Evolutionary conservation across 305 asterid species (phyloP).

Genomic region (Rubia balearica): DNA sequence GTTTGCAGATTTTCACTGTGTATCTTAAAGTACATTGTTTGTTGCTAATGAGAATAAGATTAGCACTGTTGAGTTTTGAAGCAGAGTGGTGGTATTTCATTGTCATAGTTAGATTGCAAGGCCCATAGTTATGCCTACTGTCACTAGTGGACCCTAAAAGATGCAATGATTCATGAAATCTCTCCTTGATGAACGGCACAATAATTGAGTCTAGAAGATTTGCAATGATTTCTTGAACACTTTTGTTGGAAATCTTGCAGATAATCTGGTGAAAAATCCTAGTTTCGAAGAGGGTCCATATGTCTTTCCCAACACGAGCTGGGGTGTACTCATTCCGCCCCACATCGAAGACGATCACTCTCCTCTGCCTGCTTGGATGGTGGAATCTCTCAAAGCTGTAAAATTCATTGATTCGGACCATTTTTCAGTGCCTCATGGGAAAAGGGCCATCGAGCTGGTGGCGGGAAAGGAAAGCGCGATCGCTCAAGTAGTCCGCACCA

Average conservation of each 20-base stretch:
- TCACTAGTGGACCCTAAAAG: not conserved
- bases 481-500: constrained; percentile 71
- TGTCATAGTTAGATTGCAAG: not conserved
- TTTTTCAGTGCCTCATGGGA: constrained; percentile 75
- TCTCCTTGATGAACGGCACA: not conserved
- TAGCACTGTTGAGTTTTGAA: constrained; percentile 10
- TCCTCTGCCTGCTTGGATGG: constrained; percentile 94
- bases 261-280: constrained; percentile 66
- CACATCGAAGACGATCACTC: constrained; percentile 91
- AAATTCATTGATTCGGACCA: constrained; percentile 83
- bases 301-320: constrained; percentile 76
- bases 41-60: not conserved
- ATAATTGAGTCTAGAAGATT: not conserved
- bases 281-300: constrained; percentile 93
- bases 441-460: constrained; percentile 80
- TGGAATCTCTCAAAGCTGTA: constrained; percentile 86
- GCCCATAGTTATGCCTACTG: constrained; percentile 5
- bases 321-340: constrained; percentile 96
- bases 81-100: not conserved
- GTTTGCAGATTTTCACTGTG: not conserved
- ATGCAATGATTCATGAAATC: not conserved
- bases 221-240: not conserved
- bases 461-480: constrained; percentile 95
- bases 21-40: not conserved
- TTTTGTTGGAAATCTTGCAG: constrained; percentile 35